Evolutionary conservation across 202 grass and related monocot genomes (phyloP), one percentile per base, ranked within the genome.

Genomic region (Schoenoplectus tabernaemontani): DNA sequence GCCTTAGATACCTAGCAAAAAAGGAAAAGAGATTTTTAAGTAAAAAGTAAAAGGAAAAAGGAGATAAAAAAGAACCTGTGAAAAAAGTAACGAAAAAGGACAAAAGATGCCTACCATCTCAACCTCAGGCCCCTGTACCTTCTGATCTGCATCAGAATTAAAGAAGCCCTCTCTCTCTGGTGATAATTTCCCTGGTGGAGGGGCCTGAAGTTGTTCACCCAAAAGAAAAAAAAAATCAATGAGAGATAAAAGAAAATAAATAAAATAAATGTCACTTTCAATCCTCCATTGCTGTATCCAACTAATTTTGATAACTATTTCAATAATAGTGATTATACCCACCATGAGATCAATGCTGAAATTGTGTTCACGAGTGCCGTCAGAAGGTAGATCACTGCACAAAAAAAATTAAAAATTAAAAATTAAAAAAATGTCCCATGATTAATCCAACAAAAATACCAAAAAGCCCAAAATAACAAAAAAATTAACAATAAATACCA

Each of bases 261-360:
- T 41, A 20, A 68, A 77, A 83, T 84, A 93, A 85, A 86, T 83
- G 88, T 93, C 86, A 60, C 89, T 93, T 88, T 93, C 91, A 88
- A 85, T 84, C 75, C 67, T 76, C 61, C 76, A 80, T 57, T 84
- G 54, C 58, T 79, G 77, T 85, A 90, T 85, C 90, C 82, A 92
- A 84, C 84, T 81, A 89, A 88, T 90, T 87, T 79, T 57, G 80
- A 78, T 90, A 54, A 91, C 83, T 74, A 84, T 84, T 82, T 90
- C 87, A 88, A 84, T 82, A 86, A 86, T 83, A 86, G 11, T 59
- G 86, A 84, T 78, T 64, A 86, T 92, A 89, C 91, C 81, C 69
- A 99, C 96, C 96, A 99, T 99, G 77, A 93, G 90, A 96, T 99
- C 96, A 86, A 99, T 89, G 84, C 85, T 92, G 79, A 99, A 99